A percentile compares a stretch with the other conserved stretches of the same genome.
Conservation (phyloP, 164 flowering plant species). For the Vitis riparia region DNA sequence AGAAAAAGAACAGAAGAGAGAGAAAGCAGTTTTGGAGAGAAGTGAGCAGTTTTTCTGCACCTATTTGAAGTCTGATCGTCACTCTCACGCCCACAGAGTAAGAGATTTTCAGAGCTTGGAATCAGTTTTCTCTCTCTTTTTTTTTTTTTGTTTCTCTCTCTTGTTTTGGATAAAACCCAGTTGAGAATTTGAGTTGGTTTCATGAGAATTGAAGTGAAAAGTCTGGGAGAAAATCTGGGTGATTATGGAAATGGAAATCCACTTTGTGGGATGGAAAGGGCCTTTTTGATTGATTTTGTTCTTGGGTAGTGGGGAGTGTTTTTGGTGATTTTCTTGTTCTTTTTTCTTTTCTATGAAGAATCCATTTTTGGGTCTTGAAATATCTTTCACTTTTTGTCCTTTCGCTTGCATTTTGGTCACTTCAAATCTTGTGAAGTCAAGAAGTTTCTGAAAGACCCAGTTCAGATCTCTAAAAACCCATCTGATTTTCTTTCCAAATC, state of each 20-base stretch:
- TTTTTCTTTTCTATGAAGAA: not conserved
- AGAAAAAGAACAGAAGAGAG: not conserved
- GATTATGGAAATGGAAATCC: no score
- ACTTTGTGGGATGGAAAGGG: no score
- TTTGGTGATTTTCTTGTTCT: no score
- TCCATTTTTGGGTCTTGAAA: not conserved
- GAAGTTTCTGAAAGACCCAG: not conserved
- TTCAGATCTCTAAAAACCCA: conserved; percentile 7
- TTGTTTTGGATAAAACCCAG: not conserved
- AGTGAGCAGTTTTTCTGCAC: conserved; percentile 9
- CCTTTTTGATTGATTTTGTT: not conserved
- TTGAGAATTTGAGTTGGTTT: not conserved
- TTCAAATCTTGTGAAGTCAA: conserved; percentile 1
- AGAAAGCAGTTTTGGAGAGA: not conserved
- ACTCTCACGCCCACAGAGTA: conserved; percentile 24
- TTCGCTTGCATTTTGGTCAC: conserved; percentile 3
- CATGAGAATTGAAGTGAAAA: no score
- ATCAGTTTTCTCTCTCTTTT: not conserved
- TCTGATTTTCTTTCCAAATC: not conserved
- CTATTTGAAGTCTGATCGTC: conserved; percentile 17
- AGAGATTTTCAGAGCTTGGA: conserved; percentile 1
- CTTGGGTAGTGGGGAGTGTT: not conserved
- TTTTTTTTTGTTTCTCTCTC: not conserved
- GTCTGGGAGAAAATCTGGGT: no score
- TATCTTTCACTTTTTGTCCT: conserved; percentile 6